A percentile compares a stretch with the other conserved stretches of the same genome.
phyloP scores from a whole-genome alignment of 768 basidiomycete genomes.

The Candolleomyces efflorescens region DNA sequence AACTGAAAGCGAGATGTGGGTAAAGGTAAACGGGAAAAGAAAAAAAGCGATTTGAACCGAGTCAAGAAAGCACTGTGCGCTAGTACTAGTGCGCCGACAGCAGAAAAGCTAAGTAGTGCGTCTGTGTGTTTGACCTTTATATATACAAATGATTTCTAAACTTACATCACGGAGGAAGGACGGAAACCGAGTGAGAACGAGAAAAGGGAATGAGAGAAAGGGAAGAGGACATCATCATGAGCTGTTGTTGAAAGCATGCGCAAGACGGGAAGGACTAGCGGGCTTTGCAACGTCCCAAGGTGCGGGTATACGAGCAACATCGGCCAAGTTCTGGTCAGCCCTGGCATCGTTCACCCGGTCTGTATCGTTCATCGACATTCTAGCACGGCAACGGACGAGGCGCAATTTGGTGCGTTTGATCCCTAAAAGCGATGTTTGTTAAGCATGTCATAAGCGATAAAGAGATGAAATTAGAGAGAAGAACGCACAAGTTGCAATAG shows the following conservation, averaged over 20 bases:
- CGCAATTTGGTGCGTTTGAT: slow-evolving; percentile 83
- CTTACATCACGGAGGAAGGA: too few relatives aligned
- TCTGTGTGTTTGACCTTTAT: too few relatives aligned
- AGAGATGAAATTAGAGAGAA: background rate
- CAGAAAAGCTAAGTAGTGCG: too few relatives aligned
- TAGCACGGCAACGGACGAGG: slow-evolving; percentile 69
- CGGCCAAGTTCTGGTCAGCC: slow-evolving; percentile 75
- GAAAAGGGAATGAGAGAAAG: background rate
- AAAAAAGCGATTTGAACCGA: too few relatives aligned
- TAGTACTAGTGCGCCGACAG: too few relatives aligned
- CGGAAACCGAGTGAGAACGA: too few relatives aligned
- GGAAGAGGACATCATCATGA: background rate
- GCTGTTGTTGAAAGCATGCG: slow-evolving; percentile 1
- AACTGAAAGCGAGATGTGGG: too few relatives aligned
- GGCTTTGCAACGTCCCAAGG: slow-evolving; percentile 60
- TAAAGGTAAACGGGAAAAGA: too few relatives aligned
- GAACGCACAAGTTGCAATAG: slow-evolving; percentile 68
- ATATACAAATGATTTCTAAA: too few relatives aligned
- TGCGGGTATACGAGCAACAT: slow-evolving; percentile 64
- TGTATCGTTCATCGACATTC: slow-evolving; percentile 72
- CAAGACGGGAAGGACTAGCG: slow-evolving; percentile 15
- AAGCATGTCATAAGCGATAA: background rate
- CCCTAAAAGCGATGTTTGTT: slow-evolving; percentile 42
- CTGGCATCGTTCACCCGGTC: slow-evolving; percentile 74
- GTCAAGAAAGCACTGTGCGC: too few relatives aligned